Evolutionary conservation across 2,329 filamentous ascomycete species (phyloP).

Genomic region (Chaetoscypha palmicola): DNA sequence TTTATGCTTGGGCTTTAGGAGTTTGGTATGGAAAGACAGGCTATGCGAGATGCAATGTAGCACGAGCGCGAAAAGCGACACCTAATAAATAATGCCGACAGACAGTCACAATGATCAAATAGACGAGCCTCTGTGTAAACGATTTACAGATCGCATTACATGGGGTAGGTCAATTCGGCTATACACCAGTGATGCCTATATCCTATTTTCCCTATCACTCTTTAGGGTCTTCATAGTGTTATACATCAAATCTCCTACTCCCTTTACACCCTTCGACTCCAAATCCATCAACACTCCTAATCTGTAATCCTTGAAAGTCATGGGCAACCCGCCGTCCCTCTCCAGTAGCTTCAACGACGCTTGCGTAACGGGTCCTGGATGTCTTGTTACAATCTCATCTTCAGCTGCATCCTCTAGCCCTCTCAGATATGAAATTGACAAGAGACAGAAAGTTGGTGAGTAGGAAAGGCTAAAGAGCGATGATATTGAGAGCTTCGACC

Average conservation of each 20-base stretch:
- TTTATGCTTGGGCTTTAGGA: not conserved
- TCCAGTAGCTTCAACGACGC: slow-evolving; percentile 56
- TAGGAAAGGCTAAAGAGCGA: slow-evolving; percentile 52
- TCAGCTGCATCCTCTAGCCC: slow-evolving; percentile 50
- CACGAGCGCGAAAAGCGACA: not conserved
- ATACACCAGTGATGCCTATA: no score
- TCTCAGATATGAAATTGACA: slow-evolving; percentile 49
- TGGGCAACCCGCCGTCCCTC: slow-evolving; percentile 55
- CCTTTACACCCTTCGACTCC: slow-evolving; percentile 54
- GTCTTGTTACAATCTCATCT: slow-evolving; percentile 39
- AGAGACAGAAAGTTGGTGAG: slow-evolving; percentile 49
- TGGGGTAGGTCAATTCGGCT: no score
- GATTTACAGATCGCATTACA: no score
- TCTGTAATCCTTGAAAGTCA: slow-evolving; percentile 70
- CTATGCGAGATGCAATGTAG: not conserved
- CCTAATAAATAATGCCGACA: slow-evolving; percentile 1
- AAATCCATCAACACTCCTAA: slow-evolving; percentile 64
- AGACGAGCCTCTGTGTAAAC: no score
- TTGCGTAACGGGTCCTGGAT: slow-evolving; percentile 65
- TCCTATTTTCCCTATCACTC: slow-evolving; percentile 26
- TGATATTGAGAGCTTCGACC: slow-evolving; percentile 37
- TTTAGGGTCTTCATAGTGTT: slow-evolving; percentile 74
- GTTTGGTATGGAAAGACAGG: not conserved
- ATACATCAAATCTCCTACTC: slow-evolving; percentile 66
- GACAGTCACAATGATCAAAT: no score